Percentiles rank a stretch among this genome's conserved stretches.
Evolutionary conservation across 1,284 basidiomycete genomes (phyloP).

Genomic region (Malassezia yamatoensis): DNA sequence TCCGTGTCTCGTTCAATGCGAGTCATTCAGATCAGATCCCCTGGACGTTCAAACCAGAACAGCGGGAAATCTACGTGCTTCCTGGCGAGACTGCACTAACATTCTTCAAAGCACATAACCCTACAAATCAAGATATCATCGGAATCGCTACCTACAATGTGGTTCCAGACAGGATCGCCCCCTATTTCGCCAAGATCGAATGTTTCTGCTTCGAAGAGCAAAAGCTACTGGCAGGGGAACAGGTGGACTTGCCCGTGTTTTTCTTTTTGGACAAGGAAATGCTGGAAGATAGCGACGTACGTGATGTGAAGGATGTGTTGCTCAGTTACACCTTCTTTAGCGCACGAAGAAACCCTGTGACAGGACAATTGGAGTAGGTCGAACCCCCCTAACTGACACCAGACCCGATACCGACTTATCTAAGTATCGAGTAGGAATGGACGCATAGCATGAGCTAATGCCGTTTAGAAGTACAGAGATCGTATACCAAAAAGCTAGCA

Average conservation of each 20-base stretch:
- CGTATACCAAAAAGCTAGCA: not conserved
- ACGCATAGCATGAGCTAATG: constrained; percentile 5
- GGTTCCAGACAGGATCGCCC: constrained; percentile 84
- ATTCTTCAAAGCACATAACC: constrained; percentile 90
- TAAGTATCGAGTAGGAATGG: constrained; percentile 22
- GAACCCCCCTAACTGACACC: constrained; percentile 1
- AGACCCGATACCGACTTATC: constrained; percentile 42
- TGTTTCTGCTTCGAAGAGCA: constrained; percentile 99
- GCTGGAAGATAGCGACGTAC: constrained; percentile 76
- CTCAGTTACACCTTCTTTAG: constrained; percentile 95
- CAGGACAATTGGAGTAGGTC: constrained; percentile 40
- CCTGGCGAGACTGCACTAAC: constrained; percentile 93
- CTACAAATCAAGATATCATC: constrained; percentile 74
- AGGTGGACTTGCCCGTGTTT: constrained; percentile 93
- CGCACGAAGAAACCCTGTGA: constrained; percentile 50
- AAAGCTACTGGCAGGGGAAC: constrained; percentile 82
- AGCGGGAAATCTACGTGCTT: constrained; percentile 77
- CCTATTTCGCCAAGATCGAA: constrained; percentile 98
- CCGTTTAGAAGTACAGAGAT: constrained; percentile 16
- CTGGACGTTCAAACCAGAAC: constrained; percentile 84
- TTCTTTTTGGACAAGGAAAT: constrained; percentile 99
- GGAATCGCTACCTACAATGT: constrained; percentile 99
- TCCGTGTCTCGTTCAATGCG: constrained; percentile 92
- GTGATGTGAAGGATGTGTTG: constrained; percentile 79
- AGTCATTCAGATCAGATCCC: constrained; percentile 78